Base-by-base conservation (phyloP, 495 filamentous ascomycete genomes). In the Bacidia rubella region DNA sequence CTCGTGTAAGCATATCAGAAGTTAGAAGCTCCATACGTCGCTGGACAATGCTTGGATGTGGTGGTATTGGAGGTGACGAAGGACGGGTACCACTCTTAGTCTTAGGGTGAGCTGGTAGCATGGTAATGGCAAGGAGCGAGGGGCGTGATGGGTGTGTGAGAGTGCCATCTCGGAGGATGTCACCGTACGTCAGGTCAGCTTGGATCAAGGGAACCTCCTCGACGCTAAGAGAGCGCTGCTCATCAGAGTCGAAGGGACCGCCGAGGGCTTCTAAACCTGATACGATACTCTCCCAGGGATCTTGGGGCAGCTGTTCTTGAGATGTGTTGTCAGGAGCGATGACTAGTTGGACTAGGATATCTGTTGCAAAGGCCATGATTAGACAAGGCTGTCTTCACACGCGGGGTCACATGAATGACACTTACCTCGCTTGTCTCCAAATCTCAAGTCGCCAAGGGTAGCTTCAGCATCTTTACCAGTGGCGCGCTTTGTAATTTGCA, bases 401-500 rank as follows among this genome's bases (percentile, higher is more conserved):
- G 1, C 0, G 10, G 24, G 22, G 11, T 23, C 54, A 20, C 41
- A 1, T n/a, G 29, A 7, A 35, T 5, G 11, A 3, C 50, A 54
- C 64, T 46, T 63, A 78, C 75, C 75, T 60, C 93, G 83, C 73
- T 96, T 99, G 66, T 99, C 92, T 49, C 92, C 92, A 63, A 97
- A 99, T 49, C 88, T 77, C 39, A 99, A 74, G 68, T 99, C 92
- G 19, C 92, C 92, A 43, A 99, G 70, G 2, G 86, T 81, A 20
- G 89, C 93, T 65, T 99, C 92, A 0, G 92, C 92, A 62, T 97
- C 92, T 49, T 87, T 83, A 12, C 92, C 92, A 41, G 90, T 95
- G n/a, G 92, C 93, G 49, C 92, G 85, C 70, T 97, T 97, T 0
- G 92, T 96, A 52, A 95, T 90, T 63, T 97, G 92, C 21, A 99